Base-by-base conservation (phyloP, 768 basidiomycete genomes). In the Lentinula sp. region DNA sequence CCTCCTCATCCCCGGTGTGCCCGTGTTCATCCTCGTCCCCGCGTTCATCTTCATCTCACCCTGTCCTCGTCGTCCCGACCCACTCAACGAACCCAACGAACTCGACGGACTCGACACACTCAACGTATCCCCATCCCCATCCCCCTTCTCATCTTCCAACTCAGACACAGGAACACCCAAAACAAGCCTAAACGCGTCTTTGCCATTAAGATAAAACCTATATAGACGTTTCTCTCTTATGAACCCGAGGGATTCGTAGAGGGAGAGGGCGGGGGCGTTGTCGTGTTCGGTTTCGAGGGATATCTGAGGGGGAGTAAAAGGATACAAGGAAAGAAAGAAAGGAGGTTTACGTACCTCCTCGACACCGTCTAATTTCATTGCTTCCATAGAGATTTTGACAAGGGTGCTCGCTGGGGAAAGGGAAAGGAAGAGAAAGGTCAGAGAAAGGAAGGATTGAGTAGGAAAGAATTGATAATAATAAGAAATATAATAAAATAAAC, bases 271-370 rank as follows among this genome's bases (percentile, higher is more conserved):
- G 5, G 93, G 85, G 49, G 78, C 74, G 73, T 98, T 98, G 75
- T 98, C 96, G 70, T 81, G 89, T 74, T 99, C 97, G 4, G 97
- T 98, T 75, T 98, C 97, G 61, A 98, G 87, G 11, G 94, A 87
- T 67, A 98, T 85, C 93, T 98, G 66, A 18, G 13, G n/a, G 23
- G 23, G 2, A 45, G 28, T 57, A n/a, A 13, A 10, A 43, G 37
- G 16, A 55, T 2, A 21, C 1, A 32, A 35, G n/a, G 18, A 55
- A 21, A n/a, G 34, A 28, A 31, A 31, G 58, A 48, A 37, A 11
- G 57, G 51, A 56, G 42, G 11, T 34, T 48, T 59, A 58, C 6
- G 16, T 16, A 91, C 95, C 86, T 98, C 95, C 63, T 93, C 85
- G 6, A 93, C 93, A 15, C 88, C 91, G 61, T 85, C 79, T 56